Percentiles rank a stretch among this genome's conserved stretches.
These are phyloP conservation scores for Coleophoma eucalyptorum DNA, from an alignment of 2,329 filamentous ascomycete genomes.

Conservation along the genomic window DNA sequence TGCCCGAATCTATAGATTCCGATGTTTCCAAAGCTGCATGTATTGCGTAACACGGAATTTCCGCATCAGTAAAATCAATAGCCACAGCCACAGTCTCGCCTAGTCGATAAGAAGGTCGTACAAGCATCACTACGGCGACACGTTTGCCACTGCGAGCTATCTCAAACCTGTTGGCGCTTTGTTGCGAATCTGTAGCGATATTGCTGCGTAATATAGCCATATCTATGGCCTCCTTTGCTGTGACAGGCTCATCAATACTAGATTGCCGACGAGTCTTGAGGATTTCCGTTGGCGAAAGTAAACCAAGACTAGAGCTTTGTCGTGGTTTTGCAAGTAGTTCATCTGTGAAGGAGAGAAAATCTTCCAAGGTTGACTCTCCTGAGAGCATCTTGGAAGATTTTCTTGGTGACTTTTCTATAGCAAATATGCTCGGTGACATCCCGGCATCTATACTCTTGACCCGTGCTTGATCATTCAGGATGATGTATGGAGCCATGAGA, in stretches of 20 bases:
- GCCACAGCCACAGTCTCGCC: conserved; percentile 83
- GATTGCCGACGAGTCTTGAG: conserved; percentile 53
- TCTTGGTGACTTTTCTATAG: not conserved
- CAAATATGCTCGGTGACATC: not conserved
- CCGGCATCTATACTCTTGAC: conserved; percentile 19
- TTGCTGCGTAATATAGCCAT: conserved; percentile 85
- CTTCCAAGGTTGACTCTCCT: conserved; percentile 42
- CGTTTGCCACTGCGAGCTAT: conserved; percentile 88
- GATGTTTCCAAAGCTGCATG: conserved; percentile 81
- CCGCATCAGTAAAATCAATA: conserved; percentile 76
- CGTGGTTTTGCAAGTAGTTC: conserved; percentile 62
- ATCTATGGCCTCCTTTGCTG: conserved; percentile 83
- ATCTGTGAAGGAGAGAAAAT: conserved; percentile 75
- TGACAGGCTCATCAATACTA: conserved; percentile 50
- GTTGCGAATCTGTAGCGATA: conserved; percentile 59
- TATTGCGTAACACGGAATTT: conserved; percentile 81
- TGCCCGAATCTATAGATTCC: conserved; percentile 74
- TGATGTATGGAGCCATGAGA: conserved; percentile 88
- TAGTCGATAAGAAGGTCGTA: conserved; percentile 81
- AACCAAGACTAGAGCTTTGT: conserved; percentile 49
- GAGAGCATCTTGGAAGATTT: conserved; percentile 21
- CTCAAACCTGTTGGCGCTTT: conserved; percentile 90
- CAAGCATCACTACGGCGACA: conserved; percentile 88
- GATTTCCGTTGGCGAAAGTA: conserved; percentile 68
- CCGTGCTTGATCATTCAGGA: conserved; percentile 75